phyloP scores from a whole-genome alignment of 2,329 filamentous ascomycete genomes.

The Orbilia quercus region DNA sequence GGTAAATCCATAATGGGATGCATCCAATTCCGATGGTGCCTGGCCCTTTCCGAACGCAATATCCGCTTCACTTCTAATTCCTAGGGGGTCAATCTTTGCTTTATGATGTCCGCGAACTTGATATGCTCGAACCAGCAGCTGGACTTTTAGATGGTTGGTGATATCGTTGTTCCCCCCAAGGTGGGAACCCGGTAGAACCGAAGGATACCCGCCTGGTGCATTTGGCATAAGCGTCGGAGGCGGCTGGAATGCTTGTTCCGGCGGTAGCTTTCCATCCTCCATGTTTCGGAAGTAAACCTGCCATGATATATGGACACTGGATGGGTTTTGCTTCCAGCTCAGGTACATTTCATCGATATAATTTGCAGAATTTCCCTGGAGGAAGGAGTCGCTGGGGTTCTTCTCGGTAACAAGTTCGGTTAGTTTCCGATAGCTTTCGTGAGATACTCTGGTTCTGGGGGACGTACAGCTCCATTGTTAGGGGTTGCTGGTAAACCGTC shows the following conservation, averaged over 20 bases:
- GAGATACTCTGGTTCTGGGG: neutral
- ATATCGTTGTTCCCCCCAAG: slow-evolving; percentile 80
- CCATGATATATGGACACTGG: slow-evolving; percentile 97
- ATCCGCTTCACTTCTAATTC: slow-evolving; percentile 82
- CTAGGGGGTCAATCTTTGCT: slow-evolving; percentile 94
- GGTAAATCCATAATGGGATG: slow-evolving; percentile 94
- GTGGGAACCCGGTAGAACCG: slow-evolving; percentile 76
- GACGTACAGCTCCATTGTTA: slow-evolving; percentile 42
- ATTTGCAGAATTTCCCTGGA: slow-evolving; percentile 95
- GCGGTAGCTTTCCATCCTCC: slow-evolving; percentile 97
- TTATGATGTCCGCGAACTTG: slow-evolving; percentile 98
- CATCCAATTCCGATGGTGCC: slow-evolving; percentile 89
- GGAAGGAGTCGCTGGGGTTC: slow-evolving; percentile 93
- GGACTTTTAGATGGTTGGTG: slow-evolving; percentile 96
- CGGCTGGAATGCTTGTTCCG: slow-evolving; percentile 95
- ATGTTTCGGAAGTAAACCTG: slow-evolving; percentile 99
- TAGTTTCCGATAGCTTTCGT: slow-evolving; percentile 1
- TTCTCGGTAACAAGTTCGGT: slow-evolving; percentile 59
- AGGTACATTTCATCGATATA: slow-evolving; percentile 99
- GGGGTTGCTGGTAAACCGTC: slow-evolving; percentile 18
- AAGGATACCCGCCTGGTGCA: slow-evolving; percentile 80
- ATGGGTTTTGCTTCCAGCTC: slow-evolving; percentile 93
- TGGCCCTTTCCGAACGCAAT: slow-evolving; percentile 81
- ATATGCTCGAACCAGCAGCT: slow-evolving; percentile 95
- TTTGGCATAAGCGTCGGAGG: slow-evolving; percentile 90